Conservation (phyloP, 2,329 filamentous ascomycete species). For the Lasiodiplodia sp. region DNA sequence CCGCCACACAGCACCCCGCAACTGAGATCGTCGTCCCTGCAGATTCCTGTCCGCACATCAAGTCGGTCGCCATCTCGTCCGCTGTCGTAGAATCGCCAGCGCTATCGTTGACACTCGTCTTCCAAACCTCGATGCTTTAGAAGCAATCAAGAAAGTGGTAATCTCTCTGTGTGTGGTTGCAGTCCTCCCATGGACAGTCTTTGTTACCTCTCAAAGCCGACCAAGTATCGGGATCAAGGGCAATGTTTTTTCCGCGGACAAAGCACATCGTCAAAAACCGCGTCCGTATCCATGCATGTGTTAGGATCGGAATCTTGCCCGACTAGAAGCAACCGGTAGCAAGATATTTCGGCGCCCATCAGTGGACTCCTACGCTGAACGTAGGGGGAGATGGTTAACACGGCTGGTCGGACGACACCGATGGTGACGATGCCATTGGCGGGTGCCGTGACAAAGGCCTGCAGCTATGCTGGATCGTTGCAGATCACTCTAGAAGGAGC, state of each 20-base stretch:
- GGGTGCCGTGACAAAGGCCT: constrained; percentile 61
- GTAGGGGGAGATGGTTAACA: constrained; percentile 69
- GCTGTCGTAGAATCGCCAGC: constrained; percentile 35
- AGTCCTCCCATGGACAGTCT: constrained; percentile 92
- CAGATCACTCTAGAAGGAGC: constrained; percentile 32
- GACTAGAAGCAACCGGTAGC: constrained; percentile 35
- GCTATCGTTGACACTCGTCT: constrained; percentile 31
- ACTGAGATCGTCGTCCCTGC: constrained; percentile 19
- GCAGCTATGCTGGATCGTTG: constrained; percentile 48
- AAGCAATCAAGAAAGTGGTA: constrained; percentile 34
- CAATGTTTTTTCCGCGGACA: constrained; percentile 70
- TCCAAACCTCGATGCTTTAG: constrained; percentile 33
- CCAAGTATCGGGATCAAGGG: constrained; percentile 62
- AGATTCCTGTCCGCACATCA: neutral
- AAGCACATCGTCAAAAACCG: constrained; percentile 97
- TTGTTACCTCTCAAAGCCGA: constrained; percentile 77
- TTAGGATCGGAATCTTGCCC: constrained; percentile 41
- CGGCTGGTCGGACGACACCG: constrained; percentile 67
- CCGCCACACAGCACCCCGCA: constrained; percentile 13
- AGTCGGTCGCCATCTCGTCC: constrained; percentile 39
- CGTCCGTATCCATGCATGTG: constrained; percentile 56
- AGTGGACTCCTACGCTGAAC: constrained; percentile 59
- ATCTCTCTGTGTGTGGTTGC: constrained; percentile 80
- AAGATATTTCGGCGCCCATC: constrained; percentile 63
- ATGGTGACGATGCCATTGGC: constrained; percentile 59